phyloP scores from a whole-genome alignment of 345 rosid species.

The Microthlaspi erraticum region DNA sequence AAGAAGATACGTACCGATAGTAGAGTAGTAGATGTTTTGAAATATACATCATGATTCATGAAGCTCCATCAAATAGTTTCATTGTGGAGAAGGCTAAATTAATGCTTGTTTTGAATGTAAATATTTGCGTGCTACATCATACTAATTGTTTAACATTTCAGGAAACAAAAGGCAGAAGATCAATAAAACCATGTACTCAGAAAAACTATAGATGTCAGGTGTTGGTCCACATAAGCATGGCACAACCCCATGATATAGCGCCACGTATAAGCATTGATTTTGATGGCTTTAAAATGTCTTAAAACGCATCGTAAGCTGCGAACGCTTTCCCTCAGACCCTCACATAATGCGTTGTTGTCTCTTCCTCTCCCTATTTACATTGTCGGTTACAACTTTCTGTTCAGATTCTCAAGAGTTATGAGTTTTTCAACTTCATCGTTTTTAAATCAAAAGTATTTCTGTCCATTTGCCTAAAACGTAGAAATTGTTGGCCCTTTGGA shows the following conservation, averaged over 20 bases:
- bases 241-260: not conserved
- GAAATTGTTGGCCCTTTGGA: too few species aligned
- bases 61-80: too few species aligned
- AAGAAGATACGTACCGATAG: too few species aligned
- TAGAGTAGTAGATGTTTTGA: too few species aligned
- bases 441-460: not conserved
- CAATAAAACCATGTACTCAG: not conserved
- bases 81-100: not conserved
- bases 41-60: too few species aligned
- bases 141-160: not conserved
- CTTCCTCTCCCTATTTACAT: not conserved
- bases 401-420: not conserved
- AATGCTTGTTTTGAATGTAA: not conserved
- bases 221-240: not conserved
- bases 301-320: slow-evolving; percentile 17
- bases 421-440: not conserved
- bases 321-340: not conserved
- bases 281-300: slow-evolving; percentile 12
- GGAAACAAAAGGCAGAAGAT: not conserved
- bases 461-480: not conserved
- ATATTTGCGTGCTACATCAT: not conserved
- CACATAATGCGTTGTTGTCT: slow-evolving; percentile 9
- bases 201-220: not conserved
- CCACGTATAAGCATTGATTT: slow-evolving; percentile 15
- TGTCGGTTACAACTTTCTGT: slow-evolving; percentile 17